A percentile compares a stretch with the other conserved stretches of the same genome.
phyloP scores from a whole-genome alignment of 129 eudicot species.

The Flaveria robusta region DNA sequence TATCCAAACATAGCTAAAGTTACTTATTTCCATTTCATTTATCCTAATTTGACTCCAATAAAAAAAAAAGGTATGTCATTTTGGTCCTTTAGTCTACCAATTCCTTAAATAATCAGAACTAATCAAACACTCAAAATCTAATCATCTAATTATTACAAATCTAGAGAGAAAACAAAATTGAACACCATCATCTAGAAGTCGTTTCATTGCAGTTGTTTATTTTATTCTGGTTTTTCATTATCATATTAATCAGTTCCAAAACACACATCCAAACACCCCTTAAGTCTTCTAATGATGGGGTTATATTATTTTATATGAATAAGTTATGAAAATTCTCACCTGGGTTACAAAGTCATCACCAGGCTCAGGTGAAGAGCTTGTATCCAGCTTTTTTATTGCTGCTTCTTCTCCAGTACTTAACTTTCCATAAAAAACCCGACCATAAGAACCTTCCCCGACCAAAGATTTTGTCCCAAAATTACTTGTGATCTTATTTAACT shows the following conservation, averaged over 20 bases:
- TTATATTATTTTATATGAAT: neutral
- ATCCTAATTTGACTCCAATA: neutral
- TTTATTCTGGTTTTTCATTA: slow-evolving; percentile 2
- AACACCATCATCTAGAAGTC: neutral
- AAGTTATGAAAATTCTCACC: slow-evolving; percentile 29
- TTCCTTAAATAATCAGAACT: neutral
- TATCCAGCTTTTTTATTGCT: slow-evolving; percentile 84
- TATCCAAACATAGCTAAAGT: neutral
- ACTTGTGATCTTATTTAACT: slow-evolving; percentile 67
- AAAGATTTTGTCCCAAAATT: slow-evolving; percentile 81
- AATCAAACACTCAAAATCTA: neutral
- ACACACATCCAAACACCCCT: slow-evolving; percentile 13
- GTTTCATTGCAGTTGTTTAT: neutral
- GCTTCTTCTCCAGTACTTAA: slow-evolving; percentile 57
- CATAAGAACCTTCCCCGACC: slow-evolving; percentile 94
- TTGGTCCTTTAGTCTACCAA: neutral
- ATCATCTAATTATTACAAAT: neutral
- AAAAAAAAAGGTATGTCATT: neutral
- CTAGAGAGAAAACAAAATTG: neutral
- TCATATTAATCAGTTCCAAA: slow-evolving; percentile 7
- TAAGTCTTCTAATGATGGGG: neutral
- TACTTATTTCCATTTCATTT: neutral
- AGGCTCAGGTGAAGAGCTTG: slow-evolving; percentile 69
- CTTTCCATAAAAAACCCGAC: slow-evolving; percentile 75
- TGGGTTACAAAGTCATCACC: slow-evolving; percentile 77